Evolutionary conservation across 441 rosid species (phyloP).

Genomic region (Adansonia grandidieri): DNA sequence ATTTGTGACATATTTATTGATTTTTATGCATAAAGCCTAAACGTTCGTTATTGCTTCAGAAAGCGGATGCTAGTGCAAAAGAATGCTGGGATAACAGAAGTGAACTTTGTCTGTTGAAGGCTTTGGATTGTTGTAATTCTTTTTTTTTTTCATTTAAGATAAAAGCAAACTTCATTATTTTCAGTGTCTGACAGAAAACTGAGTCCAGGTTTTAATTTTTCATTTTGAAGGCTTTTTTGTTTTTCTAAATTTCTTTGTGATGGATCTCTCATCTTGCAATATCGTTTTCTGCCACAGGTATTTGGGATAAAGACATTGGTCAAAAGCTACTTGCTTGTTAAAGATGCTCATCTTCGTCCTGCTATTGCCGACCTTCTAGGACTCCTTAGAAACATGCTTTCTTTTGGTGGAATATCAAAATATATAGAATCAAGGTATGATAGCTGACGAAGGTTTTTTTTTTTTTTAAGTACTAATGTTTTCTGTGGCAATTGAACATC

Average conservation of each 20-base stretch:
- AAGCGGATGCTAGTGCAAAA: constrained; percentile 51
- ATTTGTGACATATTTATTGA: constrained; percentile 21
- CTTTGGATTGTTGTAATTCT: constrained; percentile 31
- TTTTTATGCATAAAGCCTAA: constrained; percentile 6
- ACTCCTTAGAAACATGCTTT: constrained; percentile 67
- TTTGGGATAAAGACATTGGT: constrained; percentile 95
- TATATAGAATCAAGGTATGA: constrained; percentile 79
- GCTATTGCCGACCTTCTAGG: constrained; percentile 75
- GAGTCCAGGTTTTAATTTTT: background rate
- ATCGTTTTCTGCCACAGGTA: constrained; percentile 53
- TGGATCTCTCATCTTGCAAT: constrained; percentile 24
- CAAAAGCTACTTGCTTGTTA: constrained; percentile 89
- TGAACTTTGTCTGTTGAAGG: constrained; percentile 92
- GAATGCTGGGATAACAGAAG: constrained; percentile 83
- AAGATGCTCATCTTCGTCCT: constrained; percentile 94
- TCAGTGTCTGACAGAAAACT: background rate
- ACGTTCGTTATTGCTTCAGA: constrained; percentile 55
- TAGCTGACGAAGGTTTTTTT: background rate
- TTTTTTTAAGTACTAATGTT: background rate
- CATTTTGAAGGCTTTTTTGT: constrained; percentile 2
- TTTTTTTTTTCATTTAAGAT: constrained; percentile 6
- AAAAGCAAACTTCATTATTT: background rate
- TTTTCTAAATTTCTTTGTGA: constrained; percentile 3
- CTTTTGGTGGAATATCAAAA: constrained; percentile 79
- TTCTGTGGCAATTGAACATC: background rate